Evolutionary conservation across 2,329 filamentous ascomycete genomes (phyloP), one percentile per base, ranked within the genome.

Genomic region (Xylogone sp.): DNA sequence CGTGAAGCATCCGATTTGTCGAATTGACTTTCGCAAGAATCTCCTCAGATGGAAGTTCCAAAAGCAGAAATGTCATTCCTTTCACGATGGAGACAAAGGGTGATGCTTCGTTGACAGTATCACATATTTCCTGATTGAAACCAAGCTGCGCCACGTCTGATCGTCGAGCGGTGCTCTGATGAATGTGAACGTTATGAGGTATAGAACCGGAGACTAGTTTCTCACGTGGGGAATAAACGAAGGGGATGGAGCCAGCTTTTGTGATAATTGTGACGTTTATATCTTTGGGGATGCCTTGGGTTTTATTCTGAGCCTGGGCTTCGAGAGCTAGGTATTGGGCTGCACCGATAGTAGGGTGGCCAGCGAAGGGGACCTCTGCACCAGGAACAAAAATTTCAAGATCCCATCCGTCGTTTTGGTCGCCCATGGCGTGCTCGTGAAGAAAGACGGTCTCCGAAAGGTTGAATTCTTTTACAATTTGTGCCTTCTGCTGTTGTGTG

Each of bases 31-130:
- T 59, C 4, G 69, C 75, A 18, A 93, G 72, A 10, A 77, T 75
- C 31, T 84, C 82, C n/a, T 88, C 66, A 51, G 74, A 77, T 0
- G 78, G 72, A 21, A 94, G 71, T 57, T 81, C 71, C 10, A 87
- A 72, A 27, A 89, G 77, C 16, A 82, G 66, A 66, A 90, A 90
- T 1, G 81, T 82, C 84, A 92, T 86, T 47, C 87, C 88, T 46
- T 81, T 81, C 39, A 90, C 86, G 46, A 90, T 80, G 8, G 27
- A 31, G 27, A 31, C 27, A 7, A 13, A 7, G 13, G 80, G 79
- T 2, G 78, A 75, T 1, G 45, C 21, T n/a, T n/a, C n/a, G n/a
- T n/a, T n/a, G n/a, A n/a, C n/a, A n/a, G n/a, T n/a, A n/a, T n/a
- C n/a, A n/a, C n/a, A n/a, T n/a, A n/a, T n/a, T 31, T 7, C 7